Evolutionary conservation across 805 yeast species (phyloP), one percentile per base, ranked within the genome.

Genomic region (Helenozyma rhizophorensis): DNA sequence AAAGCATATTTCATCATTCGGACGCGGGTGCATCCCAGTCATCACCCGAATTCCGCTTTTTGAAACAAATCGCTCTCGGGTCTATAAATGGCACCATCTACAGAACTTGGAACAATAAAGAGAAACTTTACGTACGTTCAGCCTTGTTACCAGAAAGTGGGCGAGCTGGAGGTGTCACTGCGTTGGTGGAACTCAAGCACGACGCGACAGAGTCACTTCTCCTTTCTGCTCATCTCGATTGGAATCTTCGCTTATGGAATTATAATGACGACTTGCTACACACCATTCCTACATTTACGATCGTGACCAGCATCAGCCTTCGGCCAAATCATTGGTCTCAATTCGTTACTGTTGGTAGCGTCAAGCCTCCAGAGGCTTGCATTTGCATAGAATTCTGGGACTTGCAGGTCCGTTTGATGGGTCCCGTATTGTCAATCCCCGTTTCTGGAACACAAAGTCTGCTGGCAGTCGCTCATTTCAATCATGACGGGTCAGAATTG

Each of bases 321-420:
- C 34, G 50, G 18, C 50, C 50, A 2, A 32, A 32, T 4, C 39
- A 33, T 10, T 23, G 31, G 12, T 32, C 27, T 15, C 48, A 45
- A 19, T 33, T 39, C 22, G 32, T 43, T 19, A 43, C 47, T 7
- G 12, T 33, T 7, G 39, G 48, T 7, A 24, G 30, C n/a, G 21
- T 41, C 15, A 36, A 30, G 7, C 37, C 40, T n/a, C 45, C 48
- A 1, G 32, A 37, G 6, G 13, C 25, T 14, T 37, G 41, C 9
- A 25, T 40, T 13, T 32, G 30, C 22, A 41, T 43, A 7, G 44
- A 45, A 28, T 40, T 43, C 15, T 45, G 50, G 50, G 50, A 45
- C 26, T 27, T 45, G 15, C 32, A 32, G n/a, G 39, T 33, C 18
- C 30, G 24, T 16, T 21, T 37, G 7, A 17, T 29, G 21, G 27